Conservation (phyloP, 2,329 filamentous ascomycete species). For the Fusarium hainanense region DNA sequence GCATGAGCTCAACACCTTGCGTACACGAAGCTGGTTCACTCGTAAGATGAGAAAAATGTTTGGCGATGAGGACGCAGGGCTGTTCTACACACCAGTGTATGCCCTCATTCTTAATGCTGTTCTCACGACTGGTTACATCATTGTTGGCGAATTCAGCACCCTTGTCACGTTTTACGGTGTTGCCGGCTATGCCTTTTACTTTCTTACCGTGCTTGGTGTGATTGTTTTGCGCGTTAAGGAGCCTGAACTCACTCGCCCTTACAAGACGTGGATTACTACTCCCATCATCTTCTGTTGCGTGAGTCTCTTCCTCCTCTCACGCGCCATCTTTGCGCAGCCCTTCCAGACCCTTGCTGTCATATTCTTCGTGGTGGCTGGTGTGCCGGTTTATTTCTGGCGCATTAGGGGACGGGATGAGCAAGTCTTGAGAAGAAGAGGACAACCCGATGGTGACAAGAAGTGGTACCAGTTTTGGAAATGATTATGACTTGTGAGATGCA, state of each 20-base stretch:
- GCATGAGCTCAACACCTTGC: constrained; percentile 55
- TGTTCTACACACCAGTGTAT: constrained; percentile 95
- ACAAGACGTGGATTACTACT: constrained; percentile 95
- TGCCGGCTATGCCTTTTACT: constrained; percentile 97
- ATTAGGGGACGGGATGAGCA: constrained; percentile 73
- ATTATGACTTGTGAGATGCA: constrained; percentile 4
- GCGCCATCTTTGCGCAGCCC: constrained; percentile 91
- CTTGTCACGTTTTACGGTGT: constrained; percentile 98
- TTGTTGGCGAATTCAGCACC: constrained; percentile 90
- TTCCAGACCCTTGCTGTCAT: constrained; percentile 90
- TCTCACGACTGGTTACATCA: constrained; percentile 80
- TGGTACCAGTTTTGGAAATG: constrained; percentile 72
- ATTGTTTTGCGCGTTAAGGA: constrained; percentile 91
- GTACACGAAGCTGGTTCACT: constrained; percentile 66
- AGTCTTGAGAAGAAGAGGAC: constrained; percentile 54
- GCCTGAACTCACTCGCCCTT: constrained; percentile 87
- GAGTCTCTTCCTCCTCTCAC: constrained; percentile 87
- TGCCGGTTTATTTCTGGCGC: constrained; percentile 91
- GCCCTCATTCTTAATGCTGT: constrained; percentile 84
- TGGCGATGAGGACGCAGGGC: constrained; percentile 79
- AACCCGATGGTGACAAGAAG: constrained; percentile 48
- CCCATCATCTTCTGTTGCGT: constrained; percentile 99
- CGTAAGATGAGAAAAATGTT: constrained; percentile 71
- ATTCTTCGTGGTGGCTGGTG: constrained; percentile 82
- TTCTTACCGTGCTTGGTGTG: constrained; percentile 90